Base-by-base conservation (phyloP, 2,329 filamentous ascomycete genomes). In the Monosporascus cannonballus region DNA sequence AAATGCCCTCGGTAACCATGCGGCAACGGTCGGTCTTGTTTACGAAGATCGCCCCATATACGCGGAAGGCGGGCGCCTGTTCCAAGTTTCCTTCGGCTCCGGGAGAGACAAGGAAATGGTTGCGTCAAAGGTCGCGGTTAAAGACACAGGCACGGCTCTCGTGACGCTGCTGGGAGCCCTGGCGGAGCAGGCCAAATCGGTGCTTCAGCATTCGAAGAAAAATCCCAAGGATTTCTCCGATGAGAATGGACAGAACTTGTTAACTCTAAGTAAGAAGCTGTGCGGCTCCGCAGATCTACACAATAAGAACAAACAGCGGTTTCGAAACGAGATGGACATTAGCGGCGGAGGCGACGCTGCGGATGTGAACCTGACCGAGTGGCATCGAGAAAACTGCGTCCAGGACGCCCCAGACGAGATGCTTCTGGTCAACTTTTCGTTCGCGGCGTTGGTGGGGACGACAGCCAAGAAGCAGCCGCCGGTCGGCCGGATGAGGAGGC, bases 401-500 rank as follows among this genome's bases (percentile, higher is more conserved):
- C 55, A 54, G 3, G 66, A 68, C 2, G 18, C 64, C 0, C 56
- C 64, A 0, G 75, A 77, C 56, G 62, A 71, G 4, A 49, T 56
- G 2, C 66, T 80, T 4, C 50, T 73, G 3, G 48, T 20, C 25
- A 49, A 41, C 50, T 73, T 62, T 38, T 47, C 55, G 38, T 66
- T 49, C 63, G 56, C 51, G 46, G 50, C 22, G 20, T 24, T 55
- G 1, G 63, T 63, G 4, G 39, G 48, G 4, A 44, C 51, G 1
- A 17, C 64, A 2, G 38, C 7, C 5, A 51, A 54, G 2, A 9
- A 6, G 4, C 50, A 48, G 8, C 51, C 65, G 3, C 58, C 49
- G 1, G 61, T 56, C 3, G 73, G 73, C 36, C 73, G 78, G 3
- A 78, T 80, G 71, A 76, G 73, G 56, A 66, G 71, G 25, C 60